Percentiles rank a stretch among this genome's conserved stretches.
Evolutionary conservation across 371 early-diverging fungal genomes (phyloP).

Genomic region (Synchytrium microbalum): DNA sequence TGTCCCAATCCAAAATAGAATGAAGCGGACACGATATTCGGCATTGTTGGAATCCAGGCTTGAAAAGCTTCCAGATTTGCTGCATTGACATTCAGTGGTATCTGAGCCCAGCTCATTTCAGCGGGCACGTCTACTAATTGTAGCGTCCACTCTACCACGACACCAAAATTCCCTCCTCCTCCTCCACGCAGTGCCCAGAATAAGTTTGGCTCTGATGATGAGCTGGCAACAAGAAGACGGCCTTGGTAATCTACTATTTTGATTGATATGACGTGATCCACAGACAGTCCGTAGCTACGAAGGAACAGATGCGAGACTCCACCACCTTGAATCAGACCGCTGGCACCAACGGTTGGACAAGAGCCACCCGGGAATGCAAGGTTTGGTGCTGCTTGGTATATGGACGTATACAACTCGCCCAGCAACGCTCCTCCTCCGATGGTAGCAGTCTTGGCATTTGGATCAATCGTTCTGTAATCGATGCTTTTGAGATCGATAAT

Average conservation of each 20-base stretch:
- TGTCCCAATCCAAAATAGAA: not conserved
- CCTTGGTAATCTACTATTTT: slow-evolving; percentile 45
- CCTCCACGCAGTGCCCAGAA: slow-evolving; percentile 58
- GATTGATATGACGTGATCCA: slow-evolving; percentile 43
- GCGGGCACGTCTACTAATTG: not conserved
- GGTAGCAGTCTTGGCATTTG: not conserved
- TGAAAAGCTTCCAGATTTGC: not conserved
- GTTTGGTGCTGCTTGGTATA: not conserved
- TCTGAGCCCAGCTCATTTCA: not conserved
- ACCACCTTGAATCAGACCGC: slow-evolving; percentile 30
- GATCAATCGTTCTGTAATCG: not conserved
- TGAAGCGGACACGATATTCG: not conserved
- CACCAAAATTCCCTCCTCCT: slow-evolving; percentile 48
- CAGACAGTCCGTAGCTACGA: slow-evolving; percentile 35
- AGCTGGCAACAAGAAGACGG: slow-evolving; percentile 31
- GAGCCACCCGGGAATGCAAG: not conserved
- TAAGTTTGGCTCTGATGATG: slow-evolving; percentile 38
- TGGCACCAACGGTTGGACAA: slow-evolving; percentile 31
- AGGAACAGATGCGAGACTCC: slow-evolving; percentile 35
- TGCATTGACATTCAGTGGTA: not conserved
- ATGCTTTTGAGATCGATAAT: not conserved
- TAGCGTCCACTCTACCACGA: slow-evolving; percentile 28
- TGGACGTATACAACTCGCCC: not conserved
- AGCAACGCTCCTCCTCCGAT: not conserved
- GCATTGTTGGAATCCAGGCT: not conserved